phyloP scores from a whole-genome alignment of 192 early-diverging fungal genomes.

The Paraglomus occultum region DNA sequence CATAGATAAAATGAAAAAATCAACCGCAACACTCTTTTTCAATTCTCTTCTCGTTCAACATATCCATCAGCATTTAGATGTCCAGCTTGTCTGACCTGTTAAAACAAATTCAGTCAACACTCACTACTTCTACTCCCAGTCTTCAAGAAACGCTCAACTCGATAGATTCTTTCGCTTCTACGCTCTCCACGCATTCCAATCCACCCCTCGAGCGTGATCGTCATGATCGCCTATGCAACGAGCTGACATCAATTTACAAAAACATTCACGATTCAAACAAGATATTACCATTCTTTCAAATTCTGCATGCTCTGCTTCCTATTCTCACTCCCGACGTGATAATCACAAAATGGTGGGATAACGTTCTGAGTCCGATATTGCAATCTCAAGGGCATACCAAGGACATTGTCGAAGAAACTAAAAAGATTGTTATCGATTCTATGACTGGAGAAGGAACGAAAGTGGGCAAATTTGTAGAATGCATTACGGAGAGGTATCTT shows the following conservation, averaged over 20 bases:
- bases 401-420: constrained; percentile 20
- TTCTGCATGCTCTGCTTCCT: constrained; percentile 29
- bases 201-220: neutral
- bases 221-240: constrained; percentile 4
- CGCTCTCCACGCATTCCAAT: neutral
- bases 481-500: constrained; percentile 4
- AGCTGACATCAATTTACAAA: constrained; percentile 1
- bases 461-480: neutral
- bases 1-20: no score
- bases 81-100: neutral
- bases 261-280: constrained; percentile 9
- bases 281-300: neutral
- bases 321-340: constrained; percentile 38
- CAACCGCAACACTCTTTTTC: no score
- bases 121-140: constrained; percentile 5
- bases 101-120: neutral
- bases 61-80: neutral
- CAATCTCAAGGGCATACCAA: constrained; percentile 23
- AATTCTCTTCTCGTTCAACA: neutral
- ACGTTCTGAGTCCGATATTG: constrained; percentile 34
- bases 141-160: constrained; percentile 4
- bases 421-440: constrained; percentile 4
- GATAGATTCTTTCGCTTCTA: constrained; percentile 9
- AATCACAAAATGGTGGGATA: constrained; percentile 41
- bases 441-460: neutral